Evolutionary conservation across 768 basidiomycete species (phyloP), one percentile per base, ranked within the genome.

Genomic region (Tylopilus balloui): DNA sequence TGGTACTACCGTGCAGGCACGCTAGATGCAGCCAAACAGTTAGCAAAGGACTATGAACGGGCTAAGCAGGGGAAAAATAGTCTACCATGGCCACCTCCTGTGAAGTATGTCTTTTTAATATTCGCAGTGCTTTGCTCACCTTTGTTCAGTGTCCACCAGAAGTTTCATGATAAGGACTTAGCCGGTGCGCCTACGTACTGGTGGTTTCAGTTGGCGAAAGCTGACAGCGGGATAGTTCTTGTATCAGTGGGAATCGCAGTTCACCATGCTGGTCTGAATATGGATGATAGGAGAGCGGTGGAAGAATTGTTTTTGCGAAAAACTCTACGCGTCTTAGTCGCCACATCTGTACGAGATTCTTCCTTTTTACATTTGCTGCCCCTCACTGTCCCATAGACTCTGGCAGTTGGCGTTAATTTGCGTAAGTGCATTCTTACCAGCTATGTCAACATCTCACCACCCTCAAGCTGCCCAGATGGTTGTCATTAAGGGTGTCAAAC

Each of bases 331-430:
- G 70, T 93, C 27, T 70, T 97, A 3, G 75, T 92, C 20, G 83
- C 87, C 8, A 97, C 90, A 20, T 96, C 91, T 14, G 92, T 92
- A 56, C 43, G 84, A 67, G 14, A 20, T 35, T 19, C 23, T 42
- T 14, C 11, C 12, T 21, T 45, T 6, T 25, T 24, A 31, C 39
- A 7, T 34, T 36, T 43, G 20, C 21, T 45, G 3, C 36, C 35
- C n/a, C 57, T 59, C 21, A 54, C 42, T 31, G 8, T 47, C 23
- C n/a, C 51, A 2, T 57, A 94, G 88, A 98, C 95, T 13, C 74
- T 99, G 21, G 94, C 96, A 0, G 92, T 97, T 32, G 95, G 96
- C 1, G 92, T 98, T 28, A 98, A 99, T 63, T 75, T 98, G 46
- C 96, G 91, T 91, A 61, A 55, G 83, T 71, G 44, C 17, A 6